These are phyloP conservation scores for Malus fusca DNA, from an alignment of 306 rosid species.

Conservation along the genomic window DNA sequence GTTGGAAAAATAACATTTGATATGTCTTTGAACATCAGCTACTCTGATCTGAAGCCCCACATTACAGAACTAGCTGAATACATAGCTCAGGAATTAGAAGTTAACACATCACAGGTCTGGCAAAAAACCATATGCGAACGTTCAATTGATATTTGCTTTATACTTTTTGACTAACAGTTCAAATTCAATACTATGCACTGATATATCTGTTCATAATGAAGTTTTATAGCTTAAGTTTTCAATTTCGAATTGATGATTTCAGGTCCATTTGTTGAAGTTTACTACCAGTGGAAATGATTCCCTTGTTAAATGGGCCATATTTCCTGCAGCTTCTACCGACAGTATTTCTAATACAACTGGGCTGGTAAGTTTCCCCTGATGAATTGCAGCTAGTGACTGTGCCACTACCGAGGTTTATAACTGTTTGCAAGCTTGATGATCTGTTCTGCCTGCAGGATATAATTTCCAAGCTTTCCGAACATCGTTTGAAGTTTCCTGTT, in stretches of 20 bases:
- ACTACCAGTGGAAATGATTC: constrained; percentile 51
- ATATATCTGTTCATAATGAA: not conserved
- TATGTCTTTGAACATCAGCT: constrained; percentile 64
- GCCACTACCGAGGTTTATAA: not conserved
- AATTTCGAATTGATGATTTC: constrained; percentile 26
- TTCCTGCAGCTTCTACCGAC: constrained; percentile 44
- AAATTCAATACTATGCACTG: not conserved
- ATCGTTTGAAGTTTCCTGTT: constrained; percentile 61
- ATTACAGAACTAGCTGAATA: constrained; percentile 44
- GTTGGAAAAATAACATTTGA: constrained; percentile 58
- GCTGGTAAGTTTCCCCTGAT: constrained; percentile 37
- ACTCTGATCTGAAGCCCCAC: constrained; percentile 59
- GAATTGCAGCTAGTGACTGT: not conserved
- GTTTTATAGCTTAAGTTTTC: not conserved
- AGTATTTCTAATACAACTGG: constrained; percentile 63
- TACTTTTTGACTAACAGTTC: not conserved
- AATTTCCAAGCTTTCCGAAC: constrained; percentile 54
- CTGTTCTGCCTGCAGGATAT: constrained; percentile 44
- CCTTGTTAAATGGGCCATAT: constrained; percentile 55
- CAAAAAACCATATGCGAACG: constrained; percentile 3
- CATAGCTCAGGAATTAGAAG: constrained; percentile 64
- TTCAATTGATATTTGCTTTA: not conserved
- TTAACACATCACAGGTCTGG: constrained; percentile 75
- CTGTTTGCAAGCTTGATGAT: constrained; percentile 27
- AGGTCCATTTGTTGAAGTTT: constrained; percentile 59